Conservation (phyloP, 176 grass and related monocot species). For the Juncus effusus region DNA sequence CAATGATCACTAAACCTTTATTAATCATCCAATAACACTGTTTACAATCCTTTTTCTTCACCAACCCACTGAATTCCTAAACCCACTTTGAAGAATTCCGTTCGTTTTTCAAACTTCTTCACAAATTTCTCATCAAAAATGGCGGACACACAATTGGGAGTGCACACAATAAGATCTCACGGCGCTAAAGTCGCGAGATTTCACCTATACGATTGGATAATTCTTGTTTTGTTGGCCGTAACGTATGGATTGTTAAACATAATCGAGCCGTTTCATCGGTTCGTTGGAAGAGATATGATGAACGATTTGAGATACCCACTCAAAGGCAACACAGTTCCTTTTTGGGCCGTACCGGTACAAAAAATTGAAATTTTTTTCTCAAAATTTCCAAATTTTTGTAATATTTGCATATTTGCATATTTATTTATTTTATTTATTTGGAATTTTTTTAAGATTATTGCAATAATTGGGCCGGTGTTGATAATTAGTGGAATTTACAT, state of each 20-base stretch:
- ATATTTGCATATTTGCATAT: slow-evolving; percentile 11
- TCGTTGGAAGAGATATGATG: slow-evolving; percentile 56
- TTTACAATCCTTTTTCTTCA: no score
- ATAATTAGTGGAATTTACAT: slow-evolving; percentile 54
- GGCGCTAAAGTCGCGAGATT: slow-evolving; percentile 47
- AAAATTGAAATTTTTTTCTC: background rate
- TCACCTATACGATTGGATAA: slow-evolving; percentile 72
- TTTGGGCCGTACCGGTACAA: slow-evolving; percentile 73
- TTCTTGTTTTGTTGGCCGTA: slow-evolving; percentile 41
- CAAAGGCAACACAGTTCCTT: slow-evolving; percentile 58
- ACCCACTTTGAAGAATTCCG: no score
- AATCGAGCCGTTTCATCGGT: slow-evolving; percentile 32
- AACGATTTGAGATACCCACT: slow-evolving; percentile 53
- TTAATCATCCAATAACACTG: no score
- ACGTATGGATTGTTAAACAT: slow-evolving; percentile 52
- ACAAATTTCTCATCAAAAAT: slow-evolving; percentile 7
- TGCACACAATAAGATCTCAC: slow-evolving; percentile 59
- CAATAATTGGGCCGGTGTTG: slow-evolving; percentile 34
- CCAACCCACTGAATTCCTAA: no score
- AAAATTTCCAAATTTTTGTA: background rate
- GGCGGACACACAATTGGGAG: slow-evolving; percentile 49
- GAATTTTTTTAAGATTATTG: slow-evolving; percentile 42
- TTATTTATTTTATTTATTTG: slow-evolving; percentile 2
- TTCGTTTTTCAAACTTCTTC: no score
- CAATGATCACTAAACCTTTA: no score